phyloP scores from a whole-genome alignment of 345 rosid species.

The Clarkia xantiana region DNA sequence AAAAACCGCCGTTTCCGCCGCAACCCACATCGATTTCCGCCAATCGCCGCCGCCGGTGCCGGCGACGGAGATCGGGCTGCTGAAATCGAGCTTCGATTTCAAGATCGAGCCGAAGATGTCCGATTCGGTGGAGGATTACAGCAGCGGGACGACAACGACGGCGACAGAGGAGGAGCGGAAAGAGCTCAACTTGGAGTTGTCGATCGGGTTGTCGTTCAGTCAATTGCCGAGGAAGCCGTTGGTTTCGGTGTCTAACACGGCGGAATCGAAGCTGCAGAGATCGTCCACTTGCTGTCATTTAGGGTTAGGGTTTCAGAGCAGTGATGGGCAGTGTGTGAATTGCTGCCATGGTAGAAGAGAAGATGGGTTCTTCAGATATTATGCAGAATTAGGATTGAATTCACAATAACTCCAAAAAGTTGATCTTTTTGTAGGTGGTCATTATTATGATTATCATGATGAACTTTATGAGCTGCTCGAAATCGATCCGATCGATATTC shows the following conservation, averaged over 20 bases:
- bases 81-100: background rate
- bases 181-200: constrained; percentile 34
- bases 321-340: constrained; percentile 23
- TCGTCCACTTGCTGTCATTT: constrained; percentile 28
- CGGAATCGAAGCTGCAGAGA: constrained; percentile 22
- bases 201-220: constrained; percentile 19
- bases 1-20: constrained; percentile 4
- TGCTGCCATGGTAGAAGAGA: constrained; percentile 15
- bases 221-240: constrained; percentile 3
- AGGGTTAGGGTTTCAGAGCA: constrained; percentile 26
- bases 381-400: constrained; percentile 9
- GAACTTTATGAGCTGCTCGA: no score
- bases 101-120: constrained; percentile 9
- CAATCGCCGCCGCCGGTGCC: constrained; percentile 9
- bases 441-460: background rate
- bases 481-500: background rate
- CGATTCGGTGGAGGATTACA: constrained; percentile 30
- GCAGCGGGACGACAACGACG: constrained; percentile 36
- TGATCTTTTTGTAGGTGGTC: background rate
- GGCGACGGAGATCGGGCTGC: constrained; percentile 8
- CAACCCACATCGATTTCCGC: constrained; percentile 11
- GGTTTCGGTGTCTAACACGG: constrained; percentile 13
- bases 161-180: constrained; percentile 26
- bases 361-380: constrained; percentile 17
- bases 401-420: background rate